phyloP scores from a whole-genome alignment of 306 rosid species.

The Prunus kanzakura region DNA sequence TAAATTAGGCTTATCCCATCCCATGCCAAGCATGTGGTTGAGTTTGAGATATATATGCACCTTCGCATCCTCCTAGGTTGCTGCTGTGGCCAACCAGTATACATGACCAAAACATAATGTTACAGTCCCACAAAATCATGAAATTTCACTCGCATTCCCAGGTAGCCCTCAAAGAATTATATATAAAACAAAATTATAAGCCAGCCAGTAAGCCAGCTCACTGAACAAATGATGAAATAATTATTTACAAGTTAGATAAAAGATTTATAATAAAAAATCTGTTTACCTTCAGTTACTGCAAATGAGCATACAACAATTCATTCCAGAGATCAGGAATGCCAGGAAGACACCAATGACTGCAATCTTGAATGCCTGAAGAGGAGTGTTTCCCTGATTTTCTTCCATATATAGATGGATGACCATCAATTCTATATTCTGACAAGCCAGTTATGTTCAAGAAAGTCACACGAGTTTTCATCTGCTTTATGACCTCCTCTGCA shows the following conservation, averaged over 20 bases:
- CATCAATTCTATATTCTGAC: constrained; percentile 72
- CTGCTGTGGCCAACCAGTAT: constrained; percentile 70
- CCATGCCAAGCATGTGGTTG: constrained; percentile 63
- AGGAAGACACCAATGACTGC: constrained; percentile 99
- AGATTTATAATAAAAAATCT: neutral
- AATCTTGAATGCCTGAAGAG: constrained; percentile 58
- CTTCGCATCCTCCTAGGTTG: constrained; percentile 77
- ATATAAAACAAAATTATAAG: neutral
- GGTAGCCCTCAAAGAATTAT: neutral
- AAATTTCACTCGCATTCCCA: neutral
- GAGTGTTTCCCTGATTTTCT: constrained; percentile 34
- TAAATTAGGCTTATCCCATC: constrained; percentile 48
- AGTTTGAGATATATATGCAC: constrained; percentile 42
- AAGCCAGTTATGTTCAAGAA: constrained; percentile 71
- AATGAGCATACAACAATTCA: constrained; percentile 57
- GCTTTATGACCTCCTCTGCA: constrained; percentile 53
- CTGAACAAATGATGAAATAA: constrained; percentile 16
- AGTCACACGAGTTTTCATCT: constrained; percentile 73
- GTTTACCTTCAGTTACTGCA: constrained; percentile 37
- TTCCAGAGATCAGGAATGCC: constrained; percentile 95
- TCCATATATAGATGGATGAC: constrained; percentile 80
- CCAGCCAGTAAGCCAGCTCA: neutral
- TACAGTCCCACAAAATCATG: too few relatives aligned
- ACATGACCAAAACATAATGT: too few relatives aligned
- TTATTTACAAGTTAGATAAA: neutral